A percentile compares a stretch with the other conserved stretches of the same genome.
Conservation (phyloP, 2,329 filamentous ascomycete genomes). For the Cadophora sp. region DNA sequence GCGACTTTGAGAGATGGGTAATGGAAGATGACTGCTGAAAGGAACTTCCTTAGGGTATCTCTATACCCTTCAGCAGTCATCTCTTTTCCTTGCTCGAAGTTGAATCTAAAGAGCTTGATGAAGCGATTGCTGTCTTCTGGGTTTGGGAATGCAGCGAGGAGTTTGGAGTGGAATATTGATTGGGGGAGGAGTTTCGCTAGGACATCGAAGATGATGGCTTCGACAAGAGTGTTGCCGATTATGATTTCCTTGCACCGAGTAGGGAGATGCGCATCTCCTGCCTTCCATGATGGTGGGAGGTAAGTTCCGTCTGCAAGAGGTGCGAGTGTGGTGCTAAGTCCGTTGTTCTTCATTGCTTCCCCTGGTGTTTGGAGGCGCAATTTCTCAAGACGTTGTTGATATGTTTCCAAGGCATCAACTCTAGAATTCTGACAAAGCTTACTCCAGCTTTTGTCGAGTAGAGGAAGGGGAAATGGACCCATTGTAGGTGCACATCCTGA, state of each 20-base stretch:
- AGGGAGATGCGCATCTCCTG: slow-evolving; percentile 4
- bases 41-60: slow-evolving; percentile 19
- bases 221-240: slow-evolving; percentile 17
- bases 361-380: slow-evolving; percentile 7
- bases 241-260: slow-evolving; percentile 23
- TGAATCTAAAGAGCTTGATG: slow-evolving; percentile 13
- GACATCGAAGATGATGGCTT: slow-evolving; percentile 24
- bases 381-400: slow-evolving; percentile 2
- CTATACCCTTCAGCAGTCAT: slow-evolving; percentile 10
- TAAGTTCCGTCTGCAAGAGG: slow-evolving; percentile 19
- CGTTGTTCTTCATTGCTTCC: slow-evolving; percentile 17
- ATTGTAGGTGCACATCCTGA: slow-evolving; percentile 25
- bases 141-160: neutral
- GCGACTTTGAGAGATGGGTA: slow-evolving; percentile 22
- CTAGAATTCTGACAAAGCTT: slow-evolving; percentile 3
- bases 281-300: slow-evolving; percentile 19
- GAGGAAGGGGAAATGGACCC: slow-evolving; percentile 13
- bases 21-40: slow-evolving; percentile 23
- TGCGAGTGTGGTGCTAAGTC: slow-evolving; percentile 2
- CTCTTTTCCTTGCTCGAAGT: neutral
- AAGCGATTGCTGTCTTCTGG: slow-evolving; percentile 11
- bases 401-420: neutral
- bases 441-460: slow-evolving; percentile 18
- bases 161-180: slow-evolving; percentile 9
- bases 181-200: slow-evolving; percentile 4